These are phyloP conservation scores for Exophiala phaeomuriformis DNA, from an alignment of 2,329 filamentous ascomycete species.

Conservation along the genomic window DNA sequence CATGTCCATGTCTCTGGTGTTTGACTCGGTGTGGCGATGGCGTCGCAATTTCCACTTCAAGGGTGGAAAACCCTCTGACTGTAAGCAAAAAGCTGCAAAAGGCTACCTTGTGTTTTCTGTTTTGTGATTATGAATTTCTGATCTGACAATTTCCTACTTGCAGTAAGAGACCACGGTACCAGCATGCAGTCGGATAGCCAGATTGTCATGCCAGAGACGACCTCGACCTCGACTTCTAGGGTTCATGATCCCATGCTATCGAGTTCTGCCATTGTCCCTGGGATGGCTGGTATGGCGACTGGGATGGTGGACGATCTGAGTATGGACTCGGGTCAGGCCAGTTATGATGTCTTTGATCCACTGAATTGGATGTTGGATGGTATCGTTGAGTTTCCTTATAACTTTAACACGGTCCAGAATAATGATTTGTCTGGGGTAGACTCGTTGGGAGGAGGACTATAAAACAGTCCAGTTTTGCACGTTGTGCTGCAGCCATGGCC, in stretches of 20 bases:
- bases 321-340: slow-evolving; percentile 38
- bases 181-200: slow-evolving; percentile 12
- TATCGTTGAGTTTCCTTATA: slow-evolving; percentile 69
- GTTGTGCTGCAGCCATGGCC: no score
- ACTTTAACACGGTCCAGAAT: slow-evolving; percentile 17
- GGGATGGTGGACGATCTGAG: slow-evolving; percentile 23
- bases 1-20: slow-evolving; percentile 61
- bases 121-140: no score
- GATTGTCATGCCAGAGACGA: slow-evolving; percentile 5
- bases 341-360: slow-evolving; percentile 85
- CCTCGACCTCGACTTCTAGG: background rate
- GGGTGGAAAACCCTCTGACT: slow-evolving; percentile 50
- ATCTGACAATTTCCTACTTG: background rate
- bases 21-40: slow-evolving; percentile 63
- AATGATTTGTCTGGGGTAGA: slow-evolving; percentile 12
- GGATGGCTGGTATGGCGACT: slow-evolving; percentile 28
- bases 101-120: no score
- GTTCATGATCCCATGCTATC: slow-evolving; percentile 18
- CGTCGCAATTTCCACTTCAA: slow-evolving; percentile 55
- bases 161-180: slow-evolving; percentile 14
- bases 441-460: slow-evolving; percentile 12
- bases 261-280: slow-evolving; percentile 19
- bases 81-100: slow-evolving; percentile 30
- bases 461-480: background rate
- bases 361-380: slow-evolving; percentile 91